Evolutionary conservation across 1,139 yeast genomes (phyloP).

Genomic region (Saccharomyces hybrid): DNA sequence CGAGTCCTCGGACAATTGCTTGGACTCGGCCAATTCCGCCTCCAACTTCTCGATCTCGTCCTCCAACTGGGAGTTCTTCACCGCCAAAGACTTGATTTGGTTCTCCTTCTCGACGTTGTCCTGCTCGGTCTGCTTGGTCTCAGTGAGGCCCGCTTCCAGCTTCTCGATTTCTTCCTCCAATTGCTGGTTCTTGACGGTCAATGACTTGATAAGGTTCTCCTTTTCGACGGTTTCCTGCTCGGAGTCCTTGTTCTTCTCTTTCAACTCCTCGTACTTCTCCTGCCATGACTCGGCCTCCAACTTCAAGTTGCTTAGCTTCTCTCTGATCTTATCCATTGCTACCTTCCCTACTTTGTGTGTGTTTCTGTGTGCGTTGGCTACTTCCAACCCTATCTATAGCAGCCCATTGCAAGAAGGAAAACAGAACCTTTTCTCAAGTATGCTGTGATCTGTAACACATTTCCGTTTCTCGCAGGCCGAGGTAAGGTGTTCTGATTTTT

Average conservation of each 20-base stretch:
- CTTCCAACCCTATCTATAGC: not conserved
- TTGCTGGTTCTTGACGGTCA: slow-evolving; percentile 84
- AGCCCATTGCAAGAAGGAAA: not conserved
- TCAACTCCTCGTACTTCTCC: slow-evolving; percentile 86
- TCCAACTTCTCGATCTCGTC: slow-evolving; percentile 87
- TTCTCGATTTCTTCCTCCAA: slow-evolving; percentile 88
- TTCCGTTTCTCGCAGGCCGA: not conserved
- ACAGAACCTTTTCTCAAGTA: not conserved
- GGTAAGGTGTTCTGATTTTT: not conserved
- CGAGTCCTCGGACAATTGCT: slow-evolving; percentile 88
- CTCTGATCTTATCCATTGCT: slow-evolving; percentile 32
- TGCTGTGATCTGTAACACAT: not conserved
- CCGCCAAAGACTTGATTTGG: slow-evolving; percentile 85
- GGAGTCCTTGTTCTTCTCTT: slow-evolving; percentile 72
- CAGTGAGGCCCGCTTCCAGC: slow-evolving; percentile 70
- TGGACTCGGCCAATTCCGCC: slow-evolving; percentile 66
- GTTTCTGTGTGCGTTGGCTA: not conserved
- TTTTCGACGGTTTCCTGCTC: slow-evolving; percentile 88
- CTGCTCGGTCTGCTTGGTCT: slow-evolving; percentile 36
- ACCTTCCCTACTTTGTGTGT: not conserved
- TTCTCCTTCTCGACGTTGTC: slow-evolving; percentile 88
- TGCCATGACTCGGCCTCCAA: slow-evolving; percentile 96
- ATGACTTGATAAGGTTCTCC: slow-evolving; percentile 90
- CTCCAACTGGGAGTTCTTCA: slow-evolving; percentile 87
- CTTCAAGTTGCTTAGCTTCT: slow-evolving; percentile 79